These are phyloP conservation scores for Cubamyces sp. DNA, from an alignment of 768 basidiomycete genomes.

Conservation along the genomic window DNA sequence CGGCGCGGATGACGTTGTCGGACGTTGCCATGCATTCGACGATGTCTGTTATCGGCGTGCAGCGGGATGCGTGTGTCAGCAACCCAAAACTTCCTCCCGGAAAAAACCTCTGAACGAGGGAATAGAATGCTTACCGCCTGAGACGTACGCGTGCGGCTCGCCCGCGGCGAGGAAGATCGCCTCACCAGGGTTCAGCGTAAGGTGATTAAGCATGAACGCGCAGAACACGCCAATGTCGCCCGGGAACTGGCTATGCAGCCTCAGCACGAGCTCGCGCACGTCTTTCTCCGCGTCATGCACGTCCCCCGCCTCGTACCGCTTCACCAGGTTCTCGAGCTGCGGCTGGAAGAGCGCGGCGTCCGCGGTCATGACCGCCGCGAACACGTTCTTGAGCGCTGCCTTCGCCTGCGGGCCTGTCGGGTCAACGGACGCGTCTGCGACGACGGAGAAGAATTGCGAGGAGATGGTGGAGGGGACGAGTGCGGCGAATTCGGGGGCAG, in stretches of 20 bases:
- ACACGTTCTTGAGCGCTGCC: constrained; percentile 71
- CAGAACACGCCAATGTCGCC: constrained; percentile 95
- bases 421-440: constrained; percentile 45
- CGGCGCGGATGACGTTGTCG: constrained; percentile 98
- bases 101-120: too few species aligned
- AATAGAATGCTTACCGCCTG: constrained; percentile 66
- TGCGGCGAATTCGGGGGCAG: constrained; percentile 75
- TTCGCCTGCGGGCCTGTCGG: constrained; percentile 55
- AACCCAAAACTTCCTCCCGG: too few species aligned
- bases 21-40: constrained; percentile 99
- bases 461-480: constrained; percentile 66
- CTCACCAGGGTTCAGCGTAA: constrained; percentile 78
- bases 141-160: constrained; percentile 96
- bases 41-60: constrained; percentile 64
- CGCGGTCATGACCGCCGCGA: constrained; percentile 86
- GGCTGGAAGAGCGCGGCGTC: constrained; percentile 51
- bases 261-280: constrained; percentile 64
- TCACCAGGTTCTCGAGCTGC: constrained; percentile 60
- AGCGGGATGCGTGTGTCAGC: too few species aligned
- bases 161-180: constrained; percentile 96
- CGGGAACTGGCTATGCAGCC: constrained; percentile 76
- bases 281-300: constrained; percentile 47
- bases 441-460: constrained; percentile 53
- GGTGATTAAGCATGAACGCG: constrained; percentile 85
- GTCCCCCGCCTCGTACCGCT: constrained; percentile 58